These are phyloP conservation scores for Pleodorina starrii DNA, from an alignment of 139 green algal genomes.

Conservation along the genomic window DNA sequence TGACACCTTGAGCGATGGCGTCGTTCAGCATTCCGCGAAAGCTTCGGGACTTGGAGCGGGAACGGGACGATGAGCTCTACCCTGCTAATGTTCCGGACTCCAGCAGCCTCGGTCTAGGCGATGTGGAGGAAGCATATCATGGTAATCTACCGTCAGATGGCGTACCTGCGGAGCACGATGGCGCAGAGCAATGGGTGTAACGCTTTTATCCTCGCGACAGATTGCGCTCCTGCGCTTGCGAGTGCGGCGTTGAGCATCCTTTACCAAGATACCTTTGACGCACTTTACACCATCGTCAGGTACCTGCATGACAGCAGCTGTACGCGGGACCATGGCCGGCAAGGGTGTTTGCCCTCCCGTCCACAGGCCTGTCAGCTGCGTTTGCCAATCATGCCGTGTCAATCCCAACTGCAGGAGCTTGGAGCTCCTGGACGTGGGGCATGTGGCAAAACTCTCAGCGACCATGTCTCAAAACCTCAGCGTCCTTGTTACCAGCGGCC, in stretches of 20 bases:
- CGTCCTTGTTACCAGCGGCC: not conserved
- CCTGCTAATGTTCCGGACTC: not conserved
- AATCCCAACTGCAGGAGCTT: not conserved
- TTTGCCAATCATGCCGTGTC: too few relatives aligned
- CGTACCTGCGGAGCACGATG: too few relatives aligned
- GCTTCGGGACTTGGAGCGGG: slow-evolving; percentile 6
- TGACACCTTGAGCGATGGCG: too few relatives aligned
- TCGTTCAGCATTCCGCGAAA: slow-evolving; percentile 32
- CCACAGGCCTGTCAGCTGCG: not conserved
- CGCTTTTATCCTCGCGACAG: too few relatives aligned
- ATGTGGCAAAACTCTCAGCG: not conserved
- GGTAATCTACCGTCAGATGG: too few relatives aligned
- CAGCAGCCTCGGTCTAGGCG: not conserved
- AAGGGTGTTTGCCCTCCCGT: too few relatives aligned
- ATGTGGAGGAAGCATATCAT: not conserved
- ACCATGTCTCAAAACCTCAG: slow-evolving; percentile 1
- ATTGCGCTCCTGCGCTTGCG: not conserved
- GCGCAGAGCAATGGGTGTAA: too few relatives aligned
- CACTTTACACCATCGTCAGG: not conserved
- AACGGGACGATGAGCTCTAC: not conserved
- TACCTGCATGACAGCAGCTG: too few relatives aligned
- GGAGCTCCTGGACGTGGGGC: not conserved
- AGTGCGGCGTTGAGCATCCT: not conserved
- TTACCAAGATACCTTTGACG: slow-evolving; percentile 18
- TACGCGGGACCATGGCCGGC: too few relatives aligned